Conservation (phyloP, 2,329 filamentous ascomycete species). For the Xenosphaeropsis pyriputrescens region DNA sequence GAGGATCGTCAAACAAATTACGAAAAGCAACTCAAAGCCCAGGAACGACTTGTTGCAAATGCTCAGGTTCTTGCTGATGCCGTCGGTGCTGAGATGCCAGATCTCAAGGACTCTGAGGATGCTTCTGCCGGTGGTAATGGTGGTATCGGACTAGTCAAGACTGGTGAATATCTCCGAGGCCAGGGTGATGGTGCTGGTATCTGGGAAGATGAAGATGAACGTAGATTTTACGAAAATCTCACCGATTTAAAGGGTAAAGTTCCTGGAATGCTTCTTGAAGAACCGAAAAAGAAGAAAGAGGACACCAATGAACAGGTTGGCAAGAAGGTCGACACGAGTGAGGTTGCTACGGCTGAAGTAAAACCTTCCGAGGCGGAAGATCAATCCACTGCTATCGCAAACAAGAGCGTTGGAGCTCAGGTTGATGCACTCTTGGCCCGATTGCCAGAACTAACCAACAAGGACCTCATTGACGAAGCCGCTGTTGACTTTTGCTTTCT, state of each 20-base stretch:
- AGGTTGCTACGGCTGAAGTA: slow-evolving; percentile 24
- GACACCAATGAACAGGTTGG: slow-evolving; percentile 72
- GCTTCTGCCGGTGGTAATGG: slow-evolving; percentile 50
- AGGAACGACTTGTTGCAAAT: slow-evolving; percentile 81
- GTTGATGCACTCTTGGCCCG: slow-evolving; percentile 81
- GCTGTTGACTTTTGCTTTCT: slow-evolving; percentile 96
- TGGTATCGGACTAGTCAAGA: slow-evolving; percentile 84
- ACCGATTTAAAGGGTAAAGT: slow-evolving; percentile 94
- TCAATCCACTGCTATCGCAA: slow-evolving; percentile 84
- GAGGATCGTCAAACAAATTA: slow-evolving; percentile 94
- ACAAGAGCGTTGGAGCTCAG: slow-evolving; percentile 94
- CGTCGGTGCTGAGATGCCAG: slow-evolving; percentile 83
- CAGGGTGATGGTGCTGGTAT: slow-evolving; percentile 86
- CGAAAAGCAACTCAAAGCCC: slow-evolving; percentile 82
- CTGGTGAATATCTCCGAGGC: slow-evolving; percentile 81
- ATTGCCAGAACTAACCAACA: slow-evolving; percentile 81
- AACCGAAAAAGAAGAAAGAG: slow-evolving; percentile 82
- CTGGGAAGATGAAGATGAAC: slow-evolving; percentile 97
- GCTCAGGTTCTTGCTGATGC: slow-evolving; percentile 84
- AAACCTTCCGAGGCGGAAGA: slow-evolving; percentile 54
- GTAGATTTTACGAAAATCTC: slow-evolving; percentile 94
- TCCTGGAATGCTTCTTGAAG: slow-evolving; percentile 82
- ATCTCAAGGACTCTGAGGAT: slow-evolving; percentile 72
- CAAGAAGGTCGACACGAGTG: slow-evolving; percentile 49
- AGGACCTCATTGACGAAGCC: slow-evolving; percentile 81